Base-by-base conservation (phyloP, 257 asterid genomes). In the Lithospermum erythrorhizon region DNA sequence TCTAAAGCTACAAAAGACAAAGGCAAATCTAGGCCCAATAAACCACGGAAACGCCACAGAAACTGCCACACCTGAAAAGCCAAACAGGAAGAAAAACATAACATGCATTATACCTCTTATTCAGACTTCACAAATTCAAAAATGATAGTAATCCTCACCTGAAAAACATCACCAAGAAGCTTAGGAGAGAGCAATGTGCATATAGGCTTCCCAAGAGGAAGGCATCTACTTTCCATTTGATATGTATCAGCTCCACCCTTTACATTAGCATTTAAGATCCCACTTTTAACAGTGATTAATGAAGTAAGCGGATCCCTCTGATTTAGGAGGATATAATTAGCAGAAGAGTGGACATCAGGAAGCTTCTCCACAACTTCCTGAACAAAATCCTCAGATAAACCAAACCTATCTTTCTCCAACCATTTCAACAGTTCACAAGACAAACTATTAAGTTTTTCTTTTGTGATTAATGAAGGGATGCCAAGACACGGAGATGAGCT, bases 311-410 rank as follows among this genome's bases (percentile, higher is more conserved):
- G 68, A 73, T 75, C 83, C 69, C 98, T 81, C 21, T 76, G 80
- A 15, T 60, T 78, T 81, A 82, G 66, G 54, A 57, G 65, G 59
- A 70, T 76, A 80, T 91, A 88, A 37, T 72, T 79, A 35, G 85
- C 71, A 78, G 94, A 91, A 6, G 79, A 69, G 58, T 62, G 7
- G 70, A 75, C 80, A 69, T 84, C 87, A 65, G 98, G 94, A 79
- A 83, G 93, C 70, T 78, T 83, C 68, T 91, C 96, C 24, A 91
- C 54, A 58, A 83, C 80, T 75, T 88, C 98, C 73, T 79, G 95
- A 55, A 91, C 95, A 71, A 88, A 88, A 48, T 87, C 95, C 55
- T 72, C 72, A 59, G 79, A 83, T 30, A 91, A 68, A 56, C 96
- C 98, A 84, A 86, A 82, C 47, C 90, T 77, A 61, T 91, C 96